These are phyloP conservation scores for Verbascum thapsus DNA, from an alignment of 257 asterid genomes.

Conservation along the genomic window DNA sequence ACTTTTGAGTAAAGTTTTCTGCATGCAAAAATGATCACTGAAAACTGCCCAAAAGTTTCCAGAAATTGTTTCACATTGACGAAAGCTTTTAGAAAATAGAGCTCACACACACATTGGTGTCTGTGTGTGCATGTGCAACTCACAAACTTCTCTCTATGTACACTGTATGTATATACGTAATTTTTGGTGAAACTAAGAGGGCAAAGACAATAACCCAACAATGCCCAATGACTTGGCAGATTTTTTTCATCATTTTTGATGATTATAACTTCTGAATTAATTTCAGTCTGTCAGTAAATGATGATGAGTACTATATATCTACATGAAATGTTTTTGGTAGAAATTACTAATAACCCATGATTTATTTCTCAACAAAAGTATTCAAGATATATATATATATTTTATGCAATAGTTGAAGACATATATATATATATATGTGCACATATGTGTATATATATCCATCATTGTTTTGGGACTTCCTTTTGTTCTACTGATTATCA, in stretches of 20 bases:
- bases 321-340: slow-evolving; percentile 22
- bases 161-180: background rate
- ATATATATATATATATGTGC: background rate
- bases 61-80: slow-evolving; percentile 17
- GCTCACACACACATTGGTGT: slow-evolving; percentile 33
- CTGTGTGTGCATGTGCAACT: slow-evolving; percentile 36
- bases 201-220: slow-evolving; percentile 29
- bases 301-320: slow-evolving; percentile 2
- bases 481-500: slow-evolving; percentile 29
- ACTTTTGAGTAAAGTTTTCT: background rate
- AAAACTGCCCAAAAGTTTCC: slow-evolving; percentile 23
- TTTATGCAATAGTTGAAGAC: slow-evolving; percentile 17
- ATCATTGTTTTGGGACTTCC: slow-evolving; percentile 44
- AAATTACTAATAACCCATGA: slow-evolving; percentile 24
- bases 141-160: background rate
- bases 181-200: slow-evolving; percentile 16
- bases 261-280: slow-evolving; percentile 39
- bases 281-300: slow-evolving; percentile 36
- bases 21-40: slow-evolving; percentile 30
- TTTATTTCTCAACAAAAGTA: slow-evolving; percentile 26
- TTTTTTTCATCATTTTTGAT: slow-evolving; percentile 25
- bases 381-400: slow-evolving; percentile 33
- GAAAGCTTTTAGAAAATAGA: slow-evolving; percentile 38
- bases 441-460: too few relatives aligned
- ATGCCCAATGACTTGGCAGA: slow-evolving; percentile 29